Base-by-base conservation (phyloP, 2,329 filamentous ascomycete genomes). In the Falciphora oryzae region DNA sequence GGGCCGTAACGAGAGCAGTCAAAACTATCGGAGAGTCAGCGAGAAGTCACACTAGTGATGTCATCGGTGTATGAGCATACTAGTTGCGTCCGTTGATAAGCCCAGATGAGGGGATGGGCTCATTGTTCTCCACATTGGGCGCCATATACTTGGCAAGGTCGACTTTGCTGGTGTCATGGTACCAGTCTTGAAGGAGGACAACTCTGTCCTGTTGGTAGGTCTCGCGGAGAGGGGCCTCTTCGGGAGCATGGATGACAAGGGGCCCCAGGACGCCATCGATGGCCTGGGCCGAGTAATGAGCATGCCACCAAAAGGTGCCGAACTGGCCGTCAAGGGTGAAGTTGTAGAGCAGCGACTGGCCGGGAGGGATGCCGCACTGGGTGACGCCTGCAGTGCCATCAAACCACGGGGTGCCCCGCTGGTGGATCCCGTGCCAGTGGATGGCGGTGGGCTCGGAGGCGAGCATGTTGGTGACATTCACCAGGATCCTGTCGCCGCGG, bases 131-230 rank as follows among this genome's bases (percentile, higher is more conserved):
- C 78, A 84, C 68, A 77, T 87, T 74, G 0, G 79, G 76, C 1
- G 73, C 80, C 57, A 89, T 80, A 66, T 88, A 87, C 25, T 81
- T 80, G 3, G 86, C 71, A 0, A 87, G 75, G 56, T 78, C 57
- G 35, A 63, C 75, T 0, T 75, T 77, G 1, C 80, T 81, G 13
- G 78, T 73, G 61, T 88, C 84, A 69, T 92, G 88, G 65, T 92
- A 92, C 79, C 89, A 89, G 69, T 92, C 89, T 25, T 86, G 87
- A n/a, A 92, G 75, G 67, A 89, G 89, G 25, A 92, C 71, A 0
- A 89, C 78, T 38, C 87, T 76, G 67, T 92, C 89, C 57, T 80
- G 81, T 32, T 76, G 73, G 44, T 83, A 80, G 14, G 68, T 59
- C 53, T 83, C 74, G 61, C 81, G 80, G 25, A 77, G 73, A 70